Base-by-base conservation (phyloP, 2,329 filamentous ascomycete genomes). In the Trichoderma sp. region DNA sequence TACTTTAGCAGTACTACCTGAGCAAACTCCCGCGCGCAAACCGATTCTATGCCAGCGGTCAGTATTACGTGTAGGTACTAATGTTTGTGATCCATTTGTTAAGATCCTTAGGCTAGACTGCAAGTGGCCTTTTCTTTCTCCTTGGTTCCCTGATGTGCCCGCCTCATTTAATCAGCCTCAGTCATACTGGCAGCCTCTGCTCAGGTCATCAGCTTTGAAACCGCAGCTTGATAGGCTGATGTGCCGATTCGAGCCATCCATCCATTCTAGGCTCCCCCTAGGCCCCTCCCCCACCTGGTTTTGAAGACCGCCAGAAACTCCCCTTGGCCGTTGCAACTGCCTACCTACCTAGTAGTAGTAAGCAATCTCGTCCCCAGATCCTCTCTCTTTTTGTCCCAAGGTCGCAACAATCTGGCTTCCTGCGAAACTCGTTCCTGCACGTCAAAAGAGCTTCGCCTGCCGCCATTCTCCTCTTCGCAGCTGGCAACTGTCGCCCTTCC, bases 271-370 rank as follows among this genome's bases (percentile, higher is more conserved):
- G 48, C 37, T 56, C n/a, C 61, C 61, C 61, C 37, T 48, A 48
- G 39, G 64, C 56, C 64, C 64, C 64, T 67, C 54, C 64, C 64
- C 57, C 64, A 67, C 53, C 64, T 67, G 64, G 39, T 17, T 13
- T 54, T 50, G 56, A 42, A 67, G 57, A 60, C 57, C 57, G 53
- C 64, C 53, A 52, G 52, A 61, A 52, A 61, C 61, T 65, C 61
- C 61, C 61, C 61, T 65, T 57, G n/a, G 61, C 61, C 61, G 50
- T 57, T 7, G 12, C 58, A 19, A 50, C 29, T n/a, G 32, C n/a
- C n/a, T n/a, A n/a, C n/a, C n/a, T n/a, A n/a, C n/a, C n/a, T n/a
- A n/a, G n/a, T n/a, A n/a, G n/a, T n/a, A n/a, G n/a, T n/a, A 37
- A 29, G 25, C 48, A 22, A 50, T 37, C 60, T 34, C 19, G 25